Conservation (phyloP, 2,329 filamentous ascomycete species). For the Simplicillium sp. region DNA sequence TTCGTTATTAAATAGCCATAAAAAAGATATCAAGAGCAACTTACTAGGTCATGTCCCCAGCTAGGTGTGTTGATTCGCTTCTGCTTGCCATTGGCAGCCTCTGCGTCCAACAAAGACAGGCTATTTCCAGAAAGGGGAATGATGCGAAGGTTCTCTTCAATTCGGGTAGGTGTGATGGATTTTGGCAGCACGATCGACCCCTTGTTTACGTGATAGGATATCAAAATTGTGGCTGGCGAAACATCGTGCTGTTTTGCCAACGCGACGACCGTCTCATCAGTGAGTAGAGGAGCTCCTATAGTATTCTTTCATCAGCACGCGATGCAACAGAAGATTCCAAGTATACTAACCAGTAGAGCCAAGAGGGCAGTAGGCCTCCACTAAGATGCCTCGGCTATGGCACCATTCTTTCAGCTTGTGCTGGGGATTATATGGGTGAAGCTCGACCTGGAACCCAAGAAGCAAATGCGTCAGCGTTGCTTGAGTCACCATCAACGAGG, state of each 20-base stretch:
- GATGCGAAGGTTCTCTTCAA: constrained; percentile 9
- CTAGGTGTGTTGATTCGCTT: constrained; percentile 1
- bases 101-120: constrained; percentile 4
- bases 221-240: constrained; percentile 12
- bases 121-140: constrained; percentile 9
- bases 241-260: constrained; percentile 8
- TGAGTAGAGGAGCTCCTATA: constrained; percentile 4
- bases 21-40: too few species aligned
- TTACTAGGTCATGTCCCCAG: constrained; percentile 1
- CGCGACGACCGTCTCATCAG: constrained; percentile 1
- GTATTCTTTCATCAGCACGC: background rate
- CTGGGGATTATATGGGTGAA: constrained; percentile 27
- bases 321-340: background rate
- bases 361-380: constrained; percentile 25
- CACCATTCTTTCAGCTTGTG: constrained; percentile 24
- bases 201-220: constrained; percentile 13
- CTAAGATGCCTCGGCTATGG: constrained; percentile 19
- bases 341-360: constrained; percentile 1
- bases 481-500: too few species aligned
- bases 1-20: too few species aligned
- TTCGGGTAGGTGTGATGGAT: constrained; percentile 12
- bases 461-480: too few species aligned
- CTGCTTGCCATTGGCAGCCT: constrained; percentile 4
- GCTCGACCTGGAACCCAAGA: constrained; percentile 29
- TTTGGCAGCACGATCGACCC: constrained; percentile 12